Conservation (phyloP, 805 yeast species). For the Nakazawaea wickerhamii region DNA sequence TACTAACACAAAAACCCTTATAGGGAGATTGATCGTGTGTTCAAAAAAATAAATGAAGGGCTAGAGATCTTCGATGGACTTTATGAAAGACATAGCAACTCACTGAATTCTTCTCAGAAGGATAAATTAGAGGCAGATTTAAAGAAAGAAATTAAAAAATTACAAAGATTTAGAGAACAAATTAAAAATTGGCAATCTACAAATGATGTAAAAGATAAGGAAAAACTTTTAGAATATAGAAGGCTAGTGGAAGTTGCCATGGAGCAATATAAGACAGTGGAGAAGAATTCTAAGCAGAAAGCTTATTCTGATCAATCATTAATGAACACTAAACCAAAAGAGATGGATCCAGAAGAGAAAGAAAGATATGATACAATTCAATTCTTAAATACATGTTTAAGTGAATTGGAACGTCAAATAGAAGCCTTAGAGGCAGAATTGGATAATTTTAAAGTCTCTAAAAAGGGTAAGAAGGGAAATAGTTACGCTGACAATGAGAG, state of each 20-base stretch:
- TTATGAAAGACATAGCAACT: constrained; percentile 75
- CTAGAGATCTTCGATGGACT: constrained; percentile 77
- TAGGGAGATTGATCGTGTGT: constrained; percentile 84
- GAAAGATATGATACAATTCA: constrained; percentile 69
- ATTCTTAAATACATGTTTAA: constrained; percentile 67
- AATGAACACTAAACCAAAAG: constrained; percentile 43
- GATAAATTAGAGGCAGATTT: constrained; percentile 90
- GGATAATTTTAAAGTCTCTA: constrained; percentile 42
- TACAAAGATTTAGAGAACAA: constrained; percentile 91
- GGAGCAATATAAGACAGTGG: constrained; percentile 95
- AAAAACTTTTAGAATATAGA: constrained; percentile 71
- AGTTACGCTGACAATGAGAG: constrained; percentile 50
- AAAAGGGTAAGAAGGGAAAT: constrained; percentile 40
- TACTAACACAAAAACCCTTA: constrained; percentile 5
- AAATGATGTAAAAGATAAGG: constrained; percentile 87
- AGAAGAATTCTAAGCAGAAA: constrained; percentile 87
- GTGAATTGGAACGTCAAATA: constrained; percentile 74
- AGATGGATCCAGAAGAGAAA: constrained; percentile 70
- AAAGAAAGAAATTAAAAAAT: constrained; percentile 90
- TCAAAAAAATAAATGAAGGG: constrained; percentile 91
- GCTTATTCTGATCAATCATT: constrained; percentile 93
- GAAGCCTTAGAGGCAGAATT: constrained; percentile 74
- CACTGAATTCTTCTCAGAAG: constrained; percentile 83
- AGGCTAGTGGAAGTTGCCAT: constrained; percentile 68
- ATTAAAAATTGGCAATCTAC: constrained; percentile 92